A percentile compares a stretch with the other conserved stretches of the same genome.
Conservation (phyloP, 495 filamentous ascomycete genomes). For the Penicillium bovifimosum region DNA sequence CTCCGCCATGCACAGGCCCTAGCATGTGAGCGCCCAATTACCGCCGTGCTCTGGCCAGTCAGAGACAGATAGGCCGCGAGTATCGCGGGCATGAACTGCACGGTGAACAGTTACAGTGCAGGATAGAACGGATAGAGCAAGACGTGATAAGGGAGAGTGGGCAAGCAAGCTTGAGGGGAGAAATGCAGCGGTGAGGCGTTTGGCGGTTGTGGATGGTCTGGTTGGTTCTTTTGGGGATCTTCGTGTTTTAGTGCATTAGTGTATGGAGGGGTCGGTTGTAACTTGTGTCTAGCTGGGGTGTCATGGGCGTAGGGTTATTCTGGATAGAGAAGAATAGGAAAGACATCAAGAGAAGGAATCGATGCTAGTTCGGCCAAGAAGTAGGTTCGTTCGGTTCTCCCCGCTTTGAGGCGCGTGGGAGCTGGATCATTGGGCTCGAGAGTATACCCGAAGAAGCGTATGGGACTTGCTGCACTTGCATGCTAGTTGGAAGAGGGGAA, state of each 20-base stretch:
- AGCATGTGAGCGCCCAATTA: too few species aligned
- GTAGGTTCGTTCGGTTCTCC: too few species aligned
- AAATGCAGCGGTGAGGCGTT: slow-evolving; percentile 3
- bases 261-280: not conserved
- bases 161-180: not conserved
- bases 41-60: too few species aligned
- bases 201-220: not conserved
- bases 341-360: not conserved
- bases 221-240: not conserved
- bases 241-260: not conserved
- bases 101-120: not conserved
- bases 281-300: not conserved
- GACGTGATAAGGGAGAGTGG: not conserved
- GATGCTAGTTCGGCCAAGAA: too few species aligned
- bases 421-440: too few species aligned
- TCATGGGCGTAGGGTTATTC: too few species aligned
- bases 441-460: too few species aligned
- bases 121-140: not conserved
- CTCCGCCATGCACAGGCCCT: too few species aligned
- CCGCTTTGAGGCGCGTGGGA: too few species aligned
- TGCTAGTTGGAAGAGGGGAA: too few species aligned
- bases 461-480: too few species aligned
- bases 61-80: not conserved
- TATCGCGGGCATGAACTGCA: not conserved
- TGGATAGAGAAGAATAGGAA: not conserved